Percentiles rank a stretch among this genome's conserved stretches.
phyloP scores from a whole-genome alignment of 768 basidiomycete species.

The Lyophyllum semitale region DNA sequence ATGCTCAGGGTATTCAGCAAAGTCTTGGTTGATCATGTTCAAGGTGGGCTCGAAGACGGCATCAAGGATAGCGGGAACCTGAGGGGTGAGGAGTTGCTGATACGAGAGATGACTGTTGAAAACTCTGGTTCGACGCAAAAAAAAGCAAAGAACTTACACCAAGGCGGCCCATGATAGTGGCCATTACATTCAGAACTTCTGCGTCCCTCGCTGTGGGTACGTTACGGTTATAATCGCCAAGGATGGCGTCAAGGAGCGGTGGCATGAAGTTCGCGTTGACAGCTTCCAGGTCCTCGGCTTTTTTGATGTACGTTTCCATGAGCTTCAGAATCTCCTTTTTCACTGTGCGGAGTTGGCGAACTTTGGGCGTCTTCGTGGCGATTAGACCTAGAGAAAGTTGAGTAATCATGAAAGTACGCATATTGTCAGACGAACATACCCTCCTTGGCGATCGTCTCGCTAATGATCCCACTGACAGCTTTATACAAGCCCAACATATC shows the following conservation, averaged over 20 bases:
- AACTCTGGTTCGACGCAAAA: conserved; percentile 1
- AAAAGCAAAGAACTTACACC: conserved; percentile 59
- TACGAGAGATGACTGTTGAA: conserved; percentile 14
- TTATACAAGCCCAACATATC: conserved; percentile 99
- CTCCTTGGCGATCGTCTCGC: conserved; percentile 85
- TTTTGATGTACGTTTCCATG: conserved; percentile 97
- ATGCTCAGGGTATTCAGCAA: conserved; percentile 98
- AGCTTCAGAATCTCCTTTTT: conserved; percentile 98
- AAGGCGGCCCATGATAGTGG: conserved; percentile 85
- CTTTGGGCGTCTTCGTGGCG: conserved; percentile 96
- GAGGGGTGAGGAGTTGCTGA: conserved; percentile 84
- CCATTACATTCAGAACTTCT: conserved; percentile 96
- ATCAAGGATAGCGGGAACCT: conserved; percentile 93
- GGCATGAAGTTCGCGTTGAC: conserved; percentile 94
- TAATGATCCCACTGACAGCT: conserved; percentile 95
- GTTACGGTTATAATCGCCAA: conserved; percentile 96
- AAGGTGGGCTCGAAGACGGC: conserved; percentile 97
- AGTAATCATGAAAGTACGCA: conserved; percentile 7
- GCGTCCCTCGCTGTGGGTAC: conserved; percentile 93
- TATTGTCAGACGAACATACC: conserved; percentile 41
- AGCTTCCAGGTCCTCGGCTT: conserved; percentile 93
- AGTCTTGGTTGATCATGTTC: conserved; percentile 99
- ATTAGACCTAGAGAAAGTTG: conserved; percentile 60
- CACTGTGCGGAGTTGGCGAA: conserved; percentile 91
- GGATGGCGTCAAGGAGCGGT: conserved; percentile 91